Percentiles rank a stretch among this genome's conserved stretches.
Conservation (phyloP, 129 eudicot species). For the Cynara cardunculus region DNA sequence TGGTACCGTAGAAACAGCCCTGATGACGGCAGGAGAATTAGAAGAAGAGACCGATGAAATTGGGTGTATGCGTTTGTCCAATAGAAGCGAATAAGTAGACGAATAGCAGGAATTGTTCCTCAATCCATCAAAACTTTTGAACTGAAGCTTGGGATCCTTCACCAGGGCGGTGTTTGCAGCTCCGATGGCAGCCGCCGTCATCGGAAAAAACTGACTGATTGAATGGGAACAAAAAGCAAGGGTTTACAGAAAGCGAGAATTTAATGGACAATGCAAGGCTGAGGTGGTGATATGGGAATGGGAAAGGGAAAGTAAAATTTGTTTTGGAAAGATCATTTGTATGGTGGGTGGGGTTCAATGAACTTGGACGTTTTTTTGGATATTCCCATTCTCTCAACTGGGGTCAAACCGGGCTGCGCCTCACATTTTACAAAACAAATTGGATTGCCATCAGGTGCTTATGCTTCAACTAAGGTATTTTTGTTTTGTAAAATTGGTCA, state of each 20-base stretch:
- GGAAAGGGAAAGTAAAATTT: neutral
- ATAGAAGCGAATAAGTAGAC: constrained; percentile 42
- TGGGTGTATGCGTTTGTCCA: constrained; percentile 34
- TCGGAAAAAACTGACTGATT: constrained; percentile 10
- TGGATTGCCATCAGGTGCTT: neutral
- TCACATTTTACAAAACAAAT: neutral
- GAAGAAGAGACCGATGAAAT: constrained; percentile 13
- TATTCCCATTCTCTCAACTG: neutral
- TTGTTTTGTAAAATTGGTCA: no score
- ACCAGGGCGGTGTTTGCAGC: constrained; percentile 38
- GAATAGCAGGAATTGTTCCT: constrained; percentile 8
- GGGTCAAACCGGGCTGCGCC: constrained; percentile 18
- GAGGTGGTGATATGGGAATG: neutral
- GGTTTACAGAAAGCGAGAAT: constrained; percentile 7
- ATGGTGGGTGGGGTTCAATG: constrained; percentile 20
- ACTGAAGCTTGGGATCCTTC: constrained; percentile 35
- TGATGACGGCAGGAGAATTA: constrained; percentile 34
- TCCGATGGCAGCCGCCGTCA: constrained; percentile 70
- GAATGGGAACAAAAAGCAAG: neutral
- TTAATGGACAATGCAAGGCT: neutral
- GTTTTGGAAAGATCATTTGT: neutral
- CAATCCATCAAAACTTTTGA: constrained; percentile 47
- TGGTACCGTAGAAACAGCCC: constrained; percentile 81
- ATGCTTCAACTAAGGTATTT: neutral
- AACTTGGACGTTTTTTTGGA: constrained; percentile 20